Conservation (phyloP, 805 yeast genomes). For the Naumovozyma castellii region DNA sequence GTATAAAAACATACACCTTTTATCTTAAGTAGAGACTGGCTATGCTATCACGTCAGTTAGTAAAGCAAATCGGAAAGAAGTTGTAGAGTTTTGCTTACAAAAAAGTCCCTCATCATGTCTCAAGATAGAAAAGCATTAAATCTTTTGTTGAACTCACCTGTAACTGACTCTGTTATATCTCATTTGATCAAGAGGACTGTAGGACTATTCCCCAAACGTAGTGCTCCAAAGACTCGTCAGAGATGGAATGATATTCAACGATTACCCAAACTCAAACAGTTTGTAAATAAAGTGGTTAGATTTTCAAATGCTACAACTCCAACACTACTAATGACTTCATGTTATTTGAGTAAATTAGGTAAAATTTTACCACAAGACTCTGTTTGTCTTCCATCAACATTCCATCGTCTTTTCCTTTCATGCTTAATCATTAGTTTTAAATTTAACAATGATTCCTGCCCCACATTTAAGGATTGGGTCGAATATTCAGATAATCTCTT, state of each 20-base stretch:
- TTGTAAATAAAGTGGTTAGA: slow-evolving; percentile 60
- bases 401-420: slow-evolving; percentile 68
- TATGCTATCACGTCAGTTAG: no score
- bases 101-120: no score
- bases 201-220: slow-evolving; percentile 51
- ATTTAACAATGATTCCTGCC: slow-evolving; percentile 68
- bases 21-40: no score
- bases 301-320: slow-evolving; percentile 76
- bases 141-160: slow-evolving; percentile 53
- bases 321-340: slow-evolving; percentile 62
- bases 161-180: slow-evolving; percentile 66
- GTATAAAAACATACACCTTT: no score
- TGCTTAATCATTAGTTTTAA: slow-evolving; percentile 66
- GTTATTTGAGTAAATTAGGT: slow-evolving; percentile 55
- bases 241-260: slow-evolving; percentile 29
- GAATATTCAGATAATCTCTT: slow-evolving; percentile 68
- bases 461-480: slow-evolving; percentile 74
- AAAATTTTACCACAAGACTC: slow-evolving; percentile 58
- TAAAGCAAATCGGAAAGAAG: no score
- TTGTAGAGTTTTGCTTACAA: no score
- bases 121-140: slow-evolving; percentile 45
- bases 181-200: slow-evolving; percentile 56
- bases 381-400: slow-evolving; percentile 68
- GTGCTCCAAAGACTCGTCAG: slow-evolving; percentile 18
- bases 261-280: slow-evolving; percentile 60